Percentiles rank a stretch among this genome's conserved stretches.
Conservation (phyloP, 139 green algal species). For the Trebouxia sp. region DNA sequence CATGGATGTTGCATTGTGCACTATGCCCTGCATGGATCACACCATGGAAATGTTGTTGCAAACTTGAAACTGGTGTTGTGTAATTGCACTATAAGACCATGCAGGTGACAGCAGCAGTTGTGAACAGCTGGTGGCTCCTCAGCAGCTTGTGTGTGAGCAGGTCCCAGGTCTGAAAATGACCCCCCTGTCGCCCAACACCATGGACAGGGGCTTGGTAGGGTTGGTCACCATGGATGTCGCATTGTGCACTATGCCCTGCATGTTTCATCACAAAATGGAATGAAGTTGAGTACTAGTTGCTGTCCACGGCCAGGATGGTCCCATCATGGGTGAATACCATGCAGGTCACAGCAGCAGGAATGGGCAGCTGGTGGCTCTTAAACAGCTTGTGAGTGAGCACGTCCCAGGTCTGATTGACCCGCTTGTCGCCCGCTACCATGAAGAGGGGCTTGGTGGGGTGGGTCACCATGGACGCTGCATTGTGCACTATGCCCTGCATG, state of each 20-base stretch:
- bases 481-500: conserved; percentile 17
- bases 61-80: too few species aligned
- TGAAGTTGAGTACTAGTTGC: too few species aligned
- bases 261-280: too few species aligned
- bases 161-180: conserved; percentile 25
- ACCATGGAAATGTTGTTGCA: too few species aligned
- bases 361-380: neutral
- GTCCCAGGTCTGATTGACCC: conserved; percentile 24
- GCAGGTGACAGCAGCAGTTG: neutral
- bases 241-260: conserved; percentile 21
- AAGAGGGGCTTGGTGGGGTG: conserved; percentile 24
- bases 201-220: conserved; percentile 10
- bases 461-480: neutral
- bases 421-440: neutral
- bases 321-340: conserved; percentile 28
- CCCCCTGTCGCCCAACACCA: neutral
- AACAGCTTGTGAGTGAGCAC: neutral
- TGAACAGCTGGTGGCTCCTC: neutral
- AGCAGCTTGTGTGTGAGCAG: neutral
- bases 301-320: neutral
- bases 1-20: neutral
- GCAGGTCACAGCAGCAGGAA: neutral
- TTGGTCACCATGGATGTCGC: conserved; percentile 7
- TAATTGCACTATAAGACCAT: too few species aligned
- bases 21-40: neutral